These are phyloP conservation scores for Miscanthus lutarioriparius DNA, from an alignment of 176 grass and related monocot genomes.

Conservation along the genomic window DNA sequence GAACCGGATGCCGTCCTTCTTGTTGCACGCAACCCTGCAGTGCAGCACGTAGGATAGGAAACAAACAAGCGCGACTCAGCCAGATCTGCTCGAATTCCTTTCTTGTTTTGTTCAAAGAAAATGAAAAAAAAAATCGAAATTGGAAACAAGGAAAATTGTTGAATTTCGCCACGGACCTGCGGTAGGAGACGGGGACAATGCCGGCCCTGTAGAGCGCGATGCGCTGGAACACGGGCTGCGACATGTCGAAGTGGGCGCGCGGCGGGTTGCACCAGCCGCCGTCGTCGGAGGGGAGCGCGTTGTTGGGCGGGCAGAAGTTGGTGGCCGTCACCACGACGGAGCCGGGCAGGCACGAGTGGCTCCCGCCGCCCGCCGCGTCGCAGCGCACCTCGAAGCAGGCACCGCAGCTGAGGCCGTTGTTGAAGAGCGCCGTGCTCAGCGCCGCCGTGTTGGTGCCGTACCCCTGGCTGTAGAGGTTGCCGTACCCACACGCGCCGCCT, in stretches of 20 bases:
- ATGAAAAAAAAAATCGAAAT: not conserved
- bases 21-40: conserved; percentile 63
- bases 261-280: conserved; percentile 97
- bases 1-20: conserved; percentile 89
- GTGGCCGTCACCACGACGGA: conserved; percentile 83
- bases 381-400: conserved; percentile 82
- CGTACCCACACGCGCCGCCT: conserved; percentile 92
- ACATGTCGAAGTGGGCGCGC: conserved; percentile 76
- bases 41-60: rapidly evolving
- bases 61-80: rapidly evolving
- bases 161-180: conserved; percentile 25
- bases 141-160: rapidly evolving
- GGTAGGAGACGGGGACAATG: conserved; percentile 82
- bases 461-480: conserved; percentile 91
- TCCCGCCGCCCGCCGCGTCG: conserved; percentile 37
- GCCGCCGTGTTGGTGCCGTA: conserved; percentile 92
- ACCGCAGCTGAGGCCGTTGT: conserved; percentile 83
- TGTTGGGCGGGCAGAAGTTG: conserved; percentile 95
- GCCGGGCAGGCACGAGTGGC: conserved; percentile 65
- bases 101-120: too few species aligned
- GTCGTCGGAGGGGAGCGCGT: conserved; percentile 62
- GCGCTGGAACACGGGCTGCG: conserved; percentile 83
- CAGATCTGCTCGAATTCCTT: not conserved
- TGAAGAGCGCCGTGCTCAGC: conserved; percentile 92
- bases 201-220: conserved; percentile 83